Evolutionary conservation across 345 rosid genomes (phyloP), one percentile per base, ranked within the genome.

Genomic region (Eutrema yunnanense): DNA sequence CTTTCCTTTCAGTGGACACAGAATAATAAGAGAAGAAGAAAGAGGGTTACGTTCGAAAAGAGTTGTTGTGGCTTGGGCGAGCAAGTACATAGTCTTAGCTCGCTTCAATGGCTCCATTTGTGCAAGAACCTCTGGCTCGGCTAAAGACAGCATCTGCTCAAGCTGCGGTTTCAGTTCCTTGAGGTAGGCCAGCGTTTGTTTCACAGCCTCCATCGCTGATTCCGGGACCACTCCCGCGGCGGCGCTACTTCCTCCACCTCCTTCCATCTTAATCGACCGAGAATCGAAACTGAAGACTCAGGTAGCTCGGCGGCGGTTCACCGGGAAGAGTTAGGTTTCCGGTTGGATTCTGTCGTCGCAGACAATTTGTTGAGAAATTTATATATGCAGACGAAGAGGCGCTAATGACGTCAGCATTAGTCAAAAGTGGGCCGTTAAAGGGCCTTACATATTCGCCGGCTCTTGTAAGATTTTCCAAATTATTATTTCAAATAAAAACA

Each of bases 51-150:
- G 65, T 27, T 89, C 65, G 52, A 85, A 86, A 55, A 95, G 81
- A 19, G 82, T 75, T 26, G 96, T 81, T 55, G 92, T 83, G 61
- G 98, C 90, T 61, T 88, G 82, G 6, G 98, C 88, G 36, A 95
- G 82, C 81, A 84, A 43, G 72, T 82, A 71, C 61, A 85, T 80
- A 44, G 86, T 46, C 67, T 82, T 93, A 68, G 98, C 98, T 38
- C 94, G 88, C 59, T 81, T 74, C 54, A 92, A 86, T 13, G 97
- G 96, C 13, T 87, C 78, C 85, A 90, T 67, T 44, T 78, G 80
- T 5, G 89, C 82, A 3, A 95, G 87, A 46, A 75, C 82, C 50
- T 95, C 93, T 1, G 87, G 87, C 79, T 85, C 86, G 0, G 82
- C 69, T 61, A 81, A 79, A 47, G 94, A 73, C n/a, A 90, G 58